Evolutionary conservation across 441 rosid genomes (phyloP).

Genomic region (Pelargonium australe): DNA sequence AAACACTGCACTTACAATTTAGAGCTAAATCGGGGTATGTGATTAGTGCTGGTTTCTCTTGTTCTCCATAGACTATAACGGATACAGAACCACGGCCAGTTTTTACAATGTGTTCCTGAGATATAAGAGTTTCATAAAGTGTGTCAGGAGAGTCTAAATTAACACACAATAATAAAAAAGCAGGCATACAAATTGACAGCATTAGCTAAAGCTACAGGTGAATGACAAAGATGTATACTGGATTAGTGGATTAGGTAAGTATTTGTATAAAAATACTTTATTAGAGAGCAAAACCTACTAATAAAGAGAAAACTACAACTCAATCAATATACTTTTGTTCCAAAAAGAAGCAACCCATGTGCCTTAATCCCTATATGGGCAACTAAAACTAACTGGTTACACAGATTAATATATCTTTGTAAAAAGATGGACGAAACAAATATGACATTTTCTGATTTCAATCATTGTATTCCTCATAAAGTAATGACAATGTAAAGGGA

Average conservation of each 20-base stretch:
- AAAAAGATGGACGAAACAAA: slow-evolving; percentile 19
- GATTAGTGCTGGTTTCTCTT: slow-evolving; percentile 84
- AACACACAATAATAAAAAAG: slow-evolving; percentile 1
- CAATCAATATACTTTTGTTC: slow-evolving; percentile 30
- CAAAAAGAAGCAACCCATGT: slow-evolving; percentile 49
- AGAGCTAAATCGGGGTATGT: slow-evolving; percentile 91
- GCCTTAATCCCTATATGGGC: slow-evolving; percentile 27
- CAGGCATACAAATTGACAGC: slow-evolving; percentile 10
- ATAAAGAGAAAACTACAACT: slow-evolving; percentile 32
- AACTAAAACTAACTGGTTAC: slow-evolving; percentile 21
- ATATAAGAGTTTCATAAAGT: slow-evolving; percentile 15
- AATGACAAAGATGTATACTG: background rate
- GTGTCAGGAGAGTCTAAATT: slow-evolving; percentile 18
- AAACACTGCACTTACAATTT: slow-evolving; percentile 47
- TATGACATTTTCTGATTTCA: slow-evolving; percentile 25
- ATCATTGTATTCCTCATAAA: slow-evolving; percentile 39
- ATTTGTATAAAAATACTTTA: slow-evolving; percentile 11
- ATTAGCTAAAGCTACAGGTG: slow-evolving; percentile 8
- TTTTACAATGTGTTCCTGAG: slow-evolving; percentile 63
- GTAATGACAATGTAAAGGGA: slow-evolving; percentile 33
- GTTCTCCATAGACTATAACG: slow-evolving; percentile 86
- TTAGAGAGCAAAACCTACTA: slow-evolving; percentile 23
- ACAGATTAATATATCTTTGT: slow-evolving; percentile 15
- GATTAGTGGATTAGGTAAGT: no score
- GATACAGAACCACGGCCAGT: slow-evolving; percentile 63